A percentile compares a stretch with the other conserved stretches of the same genome.
These are phyloP conservation scores for Flaveria trinervia DNA, from an alignment of 129 eudicot species.

Conservation along the genomic window DNA sequence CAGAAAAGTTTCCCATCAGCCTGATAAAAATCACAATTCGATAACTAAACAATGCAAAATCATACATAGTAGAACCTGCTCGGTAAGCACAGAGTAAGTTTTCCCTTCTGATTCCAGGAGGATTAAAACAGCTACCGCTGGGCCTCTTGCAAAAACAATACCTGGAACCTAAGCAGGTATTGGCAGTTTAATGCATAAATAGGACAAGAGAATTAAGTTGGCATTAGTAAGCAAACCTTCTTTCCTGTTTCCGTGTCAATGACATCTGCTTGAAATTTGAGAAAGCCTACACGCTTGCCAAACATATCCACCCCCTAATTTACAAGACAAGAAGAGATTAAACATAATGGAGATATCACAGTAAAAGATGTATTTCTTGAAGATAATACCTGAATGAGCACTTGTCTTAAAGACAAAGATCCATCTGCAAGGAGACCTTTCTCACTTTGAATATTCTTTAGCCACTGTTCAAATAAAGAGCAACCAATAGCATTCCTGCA, in stretches of 20 bases:
- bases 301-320: conserved; percentile 89
- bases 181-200: conserved; percentile 21
- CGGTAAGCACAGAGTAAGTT: conserved; percentile 92
- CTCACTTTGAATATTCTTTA: conserved; percentile 75
- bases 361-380: not conserved
- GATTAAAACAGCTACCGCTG: conserved; percentile 95
- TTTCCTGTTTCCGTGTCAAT: conserved; percentile 81
- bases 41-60: conserved; percentile 2
- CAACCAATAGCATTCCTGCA: conserved; percentile 83
- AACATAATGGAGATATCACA: not conserved
- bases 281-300: conserved; percentile 91
- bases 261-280: conserved; percentile 92
- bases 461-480: conserved; percentile 86
- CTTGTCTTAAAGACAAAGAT: conserved; percentile 71
- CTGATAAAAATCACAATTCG: not conserved
- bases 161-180: conserved; percentile 77
- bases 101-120: conserved; percentile 84
- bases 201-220: not conserved
- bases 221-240: conserved; percentile 50
- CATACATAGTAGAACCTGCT: conserved; percentile 59
- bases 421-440: conserved; percentile 76
- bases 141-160: conserved; percentile 97
- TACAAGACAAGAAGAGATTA: conserved; percentile 10
- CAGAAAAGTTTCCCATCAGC: not conserved
- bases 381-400: conserved; percentile 79